Base-by-base conservation (phyloP, 176 grass and related monocot species). In the Avena insularis region DNA sequence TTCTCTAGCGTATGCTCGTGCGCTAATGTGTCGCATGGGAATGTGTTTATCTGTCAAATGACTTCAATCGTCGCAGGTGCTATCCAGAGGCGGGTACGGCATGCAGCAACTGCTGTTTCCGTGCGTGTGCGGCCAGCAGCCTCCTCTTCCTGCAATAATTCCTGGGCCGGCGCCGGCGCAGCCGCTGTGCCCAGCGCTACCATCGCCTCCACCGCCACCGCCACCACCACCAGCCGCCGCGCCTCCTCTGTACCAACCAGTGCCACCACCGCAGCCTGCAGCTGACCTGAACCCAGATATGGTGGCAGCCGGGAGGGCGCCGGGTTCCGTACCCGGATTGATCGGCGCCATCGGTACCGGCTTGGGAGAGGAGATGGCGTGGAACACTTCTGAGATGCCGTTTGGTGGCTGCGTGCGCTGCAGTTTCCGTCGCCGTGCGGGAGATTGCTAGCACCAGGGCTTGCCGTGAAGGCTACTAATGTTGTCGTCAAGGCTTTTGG, bases 351-450 rank as follows among this genome's bases (percentile, higher is more conserved):
- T n/a, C 29, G 16, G 54, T 16, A 33, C 33, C 17, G 77, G 77
- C 33, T 21, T 36, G 75, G 50, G 17, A 43, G 77, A 43, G 0
- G 77, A 60, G 55, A 79, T 43, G 77, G 55, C 19, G 19, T n/a
- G 19, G 5, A 38, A 6, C 55, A 14, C 19, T 35, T 79, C 53
- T 1, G 33, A 79, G 20, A 14, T 60, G 2, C 77, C 55, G 54
- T 79, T 79, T 19, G 77, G 77, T 59, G 77, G 77, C 77, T 79
- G 77, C 77, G 19, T 33, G 77, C 77, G 77, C 55, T 79, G 77
- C 35, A 79, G 55, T 12, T 79, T 59, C 43, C 77, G 77, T 59
- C 77, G 74, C 19, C 48, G 8, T 54, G 73, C 14, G 27, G 71
- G 45, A 49, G 23, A 51, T 54, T 53, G 25, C 73, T 54, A 77